A percentile compares a stretch with the other conserved stretches of the same genome.
Conservation (phyloP, 768 basidiomycete species). For the Candolleomyces efflorescens region DNA sequence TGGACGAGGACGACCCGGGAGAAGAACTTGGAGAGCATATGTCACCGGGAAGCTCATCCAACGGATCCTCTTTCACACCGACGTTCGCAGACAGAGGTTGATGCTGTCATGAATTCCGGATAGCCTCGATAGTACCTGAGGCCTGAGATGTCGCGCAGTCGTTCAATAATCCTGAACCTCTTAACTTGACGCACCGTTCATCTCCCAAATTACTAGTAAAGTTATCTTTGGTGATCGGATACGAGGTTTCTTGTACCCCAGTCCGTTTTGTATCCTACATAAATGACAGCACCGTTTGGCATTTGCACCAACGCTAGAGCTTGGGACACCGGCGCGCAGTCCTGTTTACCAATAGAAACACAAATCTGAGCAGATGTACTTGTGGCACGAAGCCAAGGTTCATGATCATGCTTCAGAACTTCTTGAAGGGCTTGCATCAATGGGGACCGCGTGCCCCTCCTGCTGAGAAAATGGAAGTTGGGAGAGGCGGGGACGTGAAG, state of each 20-base stretch:
- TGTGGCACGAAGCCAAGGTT: conserved; percentile 47
- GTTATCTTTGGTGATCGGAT: conserved; percentile 45
- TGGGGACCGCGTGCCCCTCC: too few species aligned
- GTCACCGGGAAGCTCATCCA: conserved; percentile 32
- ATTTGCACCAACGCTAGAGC: conserved; percentile 58
- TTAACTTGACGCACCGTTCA: conserved; percentile 47
- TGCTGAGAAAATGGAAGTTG: too few species aligned
- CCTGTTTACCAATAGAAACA: conserved; percentile 19
- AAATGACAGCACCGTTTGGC: conserved; percentile 29
- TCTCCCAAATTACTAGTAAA: conserved; percentile 56
- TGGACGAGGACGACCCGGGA: conserved; percentile 59
- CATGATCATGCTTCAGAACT: conserved; percentile 46
- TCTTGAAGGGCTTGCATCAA: conserved; percentile 33
- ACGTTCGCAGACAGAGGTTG: conserved; percentile 43
- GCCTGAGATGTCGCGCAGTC: conserved; percentile 25
- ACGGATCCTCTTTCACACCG: conserved; percentile 16
- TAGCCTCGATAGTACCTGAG: conserved; percentile 63
- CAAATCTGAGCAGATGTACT: conserved; percentile 23
- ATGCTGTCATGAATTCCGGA: conserved; percentile 46
- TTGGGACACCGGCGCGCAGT: conserved; percentile 51
- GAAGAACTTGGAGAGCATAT: conserved; percentile 55
- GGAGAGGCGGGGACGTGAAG: too few species aligned
- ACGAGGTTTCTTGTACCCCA: conserved; percentile 31
- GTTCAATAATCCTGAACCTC: too few species aligned
- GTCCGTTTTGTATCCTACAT: conserved; percentile 34